Conservation (phyloP, 2,329 filamentous ascomycete species). For the Colletotrichum tamarilloi region DNA sequence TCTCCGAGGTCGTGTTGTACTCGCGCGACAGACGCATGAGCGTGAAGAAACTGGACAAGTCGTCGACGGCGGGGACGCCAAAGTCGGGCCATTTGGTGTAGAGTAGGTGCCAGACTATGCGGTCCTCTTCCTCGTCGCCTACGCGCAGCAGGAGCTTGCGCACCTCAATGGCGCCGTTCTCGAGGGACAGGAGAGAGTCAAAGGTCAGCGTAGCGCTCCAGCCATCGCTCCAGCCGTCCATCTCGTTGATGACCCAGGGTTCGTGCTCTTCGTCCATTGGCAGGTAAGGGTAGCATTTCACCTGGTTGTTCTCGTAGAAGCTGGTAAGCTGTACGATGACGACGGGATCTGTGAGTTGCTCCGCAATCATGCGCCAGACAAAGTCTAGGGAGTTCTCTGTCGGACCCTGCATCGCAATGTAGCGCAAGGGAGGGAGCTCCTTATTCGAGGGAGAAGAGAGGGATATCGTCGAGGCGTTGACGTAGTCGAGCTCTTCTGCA, state of each 20-base stretch:
- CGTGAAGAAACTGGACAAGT: slow-evolving; percentile 75
- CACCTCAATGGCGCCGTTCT: slow-evolving; percentile 73
- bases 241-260: slow-evolving; percentile 69
- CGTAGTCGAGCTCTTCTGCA: slow-evolving; percentile 78
- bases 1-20: slow-evolving; percentile 59
- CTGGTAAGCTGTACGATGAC: slow-evolving; percentile 97
- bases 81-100: slow-evolving; percentile 94
- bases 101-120: slow-evolving; percentile 81
- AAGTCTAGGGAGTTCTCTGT: slow-evolving; percentile 80
- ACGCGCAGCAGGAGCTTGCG: slow-evolving; percentile 76
- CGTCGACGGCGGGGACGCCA: slow-evolving; percentile 77
- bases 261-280: slow-evolving; percentile 67
- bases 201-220: slow-evolving; percentile 78
- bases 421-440: slow-evolving; percentile 61
- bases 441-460: slow-evolving; percentile 58
- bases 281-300: slow-evolving; percentile 94
- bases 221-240: slow-evolving; percentile 72
- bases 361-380: slow-evolving; percentile 95
- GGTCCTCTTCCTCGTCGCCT: slow-evolving; percentile 50
- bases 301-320: slow-evolving; percentile 78
- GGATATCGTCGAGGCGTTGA: slow-evolving; percentile 81
- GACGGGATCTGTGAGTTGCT: slow-evolving; percentile 76
- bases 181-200: slow-evolving; percentile 67
- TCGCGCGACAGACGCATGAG: slow-evolving; percentile 75
- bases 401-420: slow-evolving; percentile 95